Conservation (phyloP, 768 basidiomycete genomes). For the Exidia glandulosa region DNA sequence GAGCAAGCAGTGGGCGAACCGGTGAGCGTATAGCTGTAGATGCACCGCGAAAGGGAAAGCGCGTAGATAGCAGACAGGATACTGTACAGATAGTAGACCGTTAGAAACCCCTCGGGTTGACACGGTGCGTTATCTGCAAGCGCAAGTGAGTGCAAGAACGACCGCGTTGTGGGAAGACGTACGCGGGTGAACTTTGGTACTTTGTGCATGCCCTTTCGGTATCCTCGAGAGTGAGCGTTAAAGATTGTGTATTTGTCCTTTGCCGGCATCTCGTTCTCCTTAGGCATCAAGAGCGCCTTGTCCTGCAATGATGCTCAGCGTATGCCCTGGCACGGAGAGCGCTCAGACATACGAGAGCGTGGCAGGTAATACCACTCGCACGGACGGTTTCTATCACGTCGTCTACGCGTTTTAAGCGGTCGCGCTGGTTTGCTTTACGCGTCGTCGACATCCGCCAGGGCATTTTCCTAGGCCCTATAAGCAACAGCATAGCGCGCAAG, state of each 20-base stretch:
- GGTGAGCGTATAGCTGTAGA: no score
- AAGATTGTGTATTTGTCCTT: conserved; percentile 95
- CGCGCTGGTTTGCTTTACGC: conserved; percentile 83
- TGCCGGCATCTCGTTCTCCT: conserved; percentile 85
- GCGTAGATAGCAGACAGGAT: no score
- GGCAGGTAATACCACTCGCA: conserved; percentile 68
- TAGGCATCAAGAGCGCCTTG: conserved; percentile 73
- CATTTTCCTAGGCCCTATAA: conserved; percentile 58
- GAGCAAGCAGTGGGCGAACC: no score
- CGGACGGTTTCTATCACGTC: conserved; percentile 81
- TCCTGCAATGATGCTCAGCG: conserved; percentile 30
- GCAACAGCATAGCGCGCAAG: background rate
- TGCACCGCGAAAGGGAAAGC: no score
- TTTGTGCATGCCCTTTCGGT: conserved; percentile 92
- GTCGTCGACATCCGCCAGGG: conserved; percentile 89
- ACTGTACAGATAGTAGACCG: no score
- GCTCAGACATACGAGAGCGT: conserved; percentile 51
- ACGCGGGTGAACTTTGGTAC: conserved; percentile 97
- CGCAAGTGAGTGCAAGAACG: conserved; percentile 2
- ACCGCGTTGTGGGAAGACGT: conserved; percentile 16
- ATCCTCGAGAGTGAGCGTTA: conserved; percentile 53
- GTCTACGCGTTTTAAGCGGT: conserved; percentile 87
- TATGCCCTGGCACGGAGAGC: background rate
- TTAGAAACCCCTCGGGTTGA: conserved; percentile 89
- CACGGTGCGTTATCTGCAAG: conserved; percentile 67